Percentiles rank a stretch among this genome's conserved stretches.
These are phyloP conservation scores for Perkinsus chesapeaki DNA, from an alignment of 169 alveolate genomes.

Conservation along the genomic window DNA sequence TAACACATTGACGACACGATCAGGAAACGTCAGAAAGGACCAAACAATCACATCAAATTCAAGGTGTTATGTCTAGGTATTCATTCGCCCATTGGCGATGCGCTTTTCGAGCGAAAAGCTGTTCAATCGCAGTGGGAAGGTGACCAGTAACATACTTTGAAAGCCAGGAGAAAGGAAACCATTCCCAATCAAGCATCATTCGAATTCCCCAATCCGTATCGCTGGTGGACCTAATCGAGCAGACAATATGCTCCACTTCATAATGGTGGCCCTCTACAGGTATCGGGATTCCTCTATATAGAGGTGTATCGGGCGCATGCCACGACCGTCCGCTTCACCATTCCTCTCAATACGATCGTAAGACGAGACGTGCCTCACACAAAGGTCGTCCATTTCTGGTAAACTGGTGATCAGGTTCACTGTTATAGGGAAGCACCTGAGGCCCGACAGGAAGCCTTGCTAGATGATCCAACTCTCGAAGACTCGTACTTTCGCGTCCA, in stretches of 20 bases:
- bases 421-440: not conserved
- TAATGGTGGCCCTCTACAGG: no score
- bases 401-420: not conserved
- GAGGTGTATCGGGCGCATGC: not conserved
- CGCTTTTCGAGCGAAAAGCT: not conserved
- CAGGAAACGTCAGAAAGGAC: not conserved
- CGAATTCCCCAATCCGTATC: not conserved
- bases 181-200: not conserved
- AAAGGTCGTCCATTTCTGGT: not conserved
- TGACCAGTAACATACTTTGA: not conserved
- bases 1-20: not conserved
- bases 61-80: not conserved
- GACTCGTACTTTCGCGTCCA: not conserved
- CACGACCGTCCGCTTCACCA: not conserved
- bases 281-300: not conserved
- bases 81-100: slow-evolving; percentile 5
- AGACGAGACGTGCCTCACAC: not conserved
- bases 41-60: not conserved
- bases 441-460: no score
- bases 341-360: not conserved
- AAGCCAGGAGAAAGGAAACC: not conserved
- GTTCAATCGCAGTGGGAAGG: not conserved
- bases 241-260: no score
- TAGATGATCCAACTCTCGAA: not conserved
- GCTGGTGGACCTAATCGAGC: not conserved